A percentile compares a stretch with the other conserved stretches of the same genome.
phyloP scores from a whole-genome alignment of 805 yeast genomes.

The Helenozyma baotianmanensis region DNA sequence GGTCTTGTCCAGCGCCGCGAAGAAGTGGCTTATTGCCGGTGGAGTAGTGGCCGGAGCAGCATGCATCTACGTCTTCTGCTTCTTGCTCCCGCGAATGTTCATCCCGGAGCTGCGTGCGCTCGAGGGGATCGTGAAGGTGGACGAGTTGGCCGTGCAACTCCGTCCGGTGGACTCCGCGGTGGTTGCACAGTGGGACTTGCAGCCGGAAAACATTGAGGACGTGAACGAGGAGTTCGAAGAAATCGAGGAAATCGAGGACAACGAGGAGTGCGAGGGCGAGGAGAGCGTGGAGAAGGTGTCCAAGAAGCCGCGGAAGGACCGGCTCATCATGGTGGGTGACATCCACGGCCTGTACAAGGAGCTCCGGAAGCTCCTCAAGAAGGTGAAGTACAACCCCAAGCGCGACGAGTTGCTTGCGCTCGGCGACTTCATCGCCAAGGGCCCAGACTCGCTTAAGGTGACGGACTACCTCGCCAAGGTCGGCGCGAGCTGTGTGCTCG shows the following conservation, averaged over 20 bases:
- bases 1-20: slow-evolving; percentile 5
- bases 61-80: slow-evolving; percentile 26
- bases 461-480: slow-evolving; percentile 51
- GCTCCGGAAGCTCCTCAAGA: slow-evolving; percentile 48
- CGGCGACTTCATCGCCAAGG: slow-evolving; percentile 86
- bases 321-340: slow-evolving; percentile 77
- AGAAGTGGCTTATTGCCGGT: slow-evolving; percentile 3
- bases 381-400: slow-evolving; percentile 41
- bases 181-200: slow-evolving; percentile 14
- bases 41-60: slow-evolving; percentile 9
- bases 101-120: slow-evolving; percentile 31
- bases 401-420: slow-evolving; percentile 61
- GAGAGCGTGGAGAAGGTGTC: slow-evolving; percentile 1
- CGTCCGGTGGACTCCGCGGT: slow-evolving; percentile 19
- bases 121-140: slow-evolving; percentile 21
- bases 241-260: slow-evolving; percentile 1
- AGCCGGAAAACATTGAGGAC: neutral
- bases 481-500: slow-evolving; percentile 69
- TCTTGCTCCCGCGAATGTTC: slow-evolving; percentile 29
- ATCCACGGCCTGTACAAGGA: slow-evolving; percentile 74
- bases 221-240: slow-evolving; percentile 1
- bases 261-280: slow-evolving; percentile 1
- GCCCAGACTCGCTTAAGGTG: slow-evolving; percentile 68
- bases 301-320: slow-evolving; percentile 20
- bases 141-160: slow-evolving; percentile 21